phyloP scores from a whole-genome alignment of 768 basidiomycete genomes.

The Pleurotus cornucopiae region DNA sequence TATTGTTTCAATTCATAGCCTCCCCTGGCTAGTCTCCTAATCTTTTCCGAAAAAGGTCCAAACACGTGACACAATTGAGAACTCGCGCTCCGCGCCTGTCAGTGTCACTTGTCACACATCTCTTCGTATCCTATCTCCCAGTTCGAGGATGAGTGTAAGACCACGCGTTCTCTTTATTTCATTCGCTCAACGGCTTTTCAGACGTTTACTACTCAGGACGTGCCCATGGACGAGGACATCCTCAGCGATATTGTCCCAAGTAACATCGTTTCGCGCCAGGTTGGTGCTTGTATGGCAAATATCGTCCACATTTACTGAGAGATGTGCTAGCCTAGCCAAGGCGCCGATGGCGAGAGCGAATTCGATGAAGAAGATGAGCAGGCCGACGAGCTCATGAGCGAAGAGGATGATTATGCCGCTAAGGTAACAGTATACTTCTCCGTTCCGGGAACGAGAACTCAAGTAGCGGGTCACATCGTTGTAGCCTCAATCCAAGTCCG shows the following conservation, averaged over 20 bases:
- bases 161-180: not conserved
- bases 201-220: constrained; percentile 3
- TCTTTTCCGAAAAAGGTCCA: no score
- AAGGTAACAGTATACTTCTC: not conserved
- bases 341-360: constrained; percentile 74
- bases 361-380: constrained; percentile 55
- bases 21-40: no score
- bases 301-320: constrained; percentile 10
- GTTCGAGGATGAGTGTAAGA: constrained; percentile 2
- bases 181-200: not conserved
- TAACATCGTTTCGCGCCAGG: constrained; percentile 88
- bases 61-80: no score
- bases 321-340: constrained; percentile 49
- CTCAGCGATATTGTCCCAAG: constrained; percentile 89
- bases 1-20: no score
- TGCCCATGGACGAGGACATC: constrained; percentile 65
- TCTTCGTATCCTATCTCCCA: not conserved
- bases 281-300: constrained; percentile 23
- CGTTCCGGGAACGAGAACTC: not conserved
- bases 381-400: constrained; percentile 61
- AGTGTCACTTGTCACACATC: not conserved
- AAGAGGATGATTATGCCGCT: constrained; percentile 36
- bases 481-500: constrained; percentile 21
- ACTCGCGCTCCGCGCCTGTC: not conserved
- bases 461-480: not conserved